Evolutionary conservation across 805 yeast genomes (phyloP).

Genomic region (Zygoascus flipseniorum): DNA sequence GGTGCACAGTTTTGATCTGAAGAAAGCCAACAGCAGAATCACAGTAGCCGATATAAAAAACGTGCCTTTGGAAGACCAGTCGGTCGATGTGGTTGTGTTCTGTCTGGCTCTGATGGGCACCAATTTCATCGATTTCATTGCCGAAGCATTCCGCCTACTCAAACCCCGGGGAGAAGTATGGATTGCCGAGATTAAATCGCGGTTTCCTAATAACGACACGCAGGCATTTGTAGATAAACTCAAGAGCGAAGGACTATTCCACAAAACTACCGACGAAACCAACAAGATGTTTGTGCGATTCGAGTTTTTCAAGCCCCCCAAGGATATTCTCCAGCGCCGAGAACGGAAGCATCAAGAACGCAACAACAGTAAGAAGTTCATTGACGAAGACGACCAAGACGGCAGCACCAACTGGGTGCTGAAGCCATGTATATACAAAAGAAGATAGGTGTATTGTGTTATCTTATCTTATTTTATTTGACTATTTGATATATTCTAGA

Average conservation of each 20-base stretch:
- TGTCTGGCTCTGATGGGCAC: conserved; percentile 97
- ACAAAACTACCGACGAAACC: conserved; percentile 73
- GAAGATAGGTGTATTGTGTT: conserved; percentile 40
- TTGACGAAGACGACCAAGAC: conserved; percentile 59
- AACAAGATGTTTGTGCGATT: conserved; percentile 94
- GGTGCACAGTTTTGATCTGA: conserved; percentile 86
- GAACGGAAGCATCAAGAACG: conserved; percentile 30
- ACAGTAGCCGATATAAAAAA: conserved; percentile 95
- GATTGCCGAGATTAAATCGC: conserved; percentile 95
- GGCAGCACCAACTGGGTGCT: conserved; percentile 69
- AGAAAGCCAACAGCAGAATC: conserved; percentile 77
- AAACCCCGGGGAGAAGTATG: conserved; percentile 91
- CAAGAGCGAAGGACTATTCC: conserved; percentile 76
- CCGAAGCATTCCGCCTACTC: conserved; percentile 80
- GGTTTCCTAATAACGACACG: conserved; percentile 58
- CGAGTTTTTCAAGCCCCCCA: conserved; percentile 84
- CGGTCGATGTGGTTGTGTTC: conserved; percentile 83
- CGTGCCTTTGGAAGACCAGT: conserved; percentile 73
- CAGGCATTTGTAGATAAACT: conserved; percentile 67
- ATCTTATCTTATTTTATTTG: background rate
- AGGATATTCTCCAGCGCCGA: conserved; percentile 52
- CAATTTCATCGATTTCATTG: conserved; percentile 82
- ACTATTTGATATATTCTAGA: too few relatives aligned
- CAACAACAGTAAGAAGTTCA: conserved; percentile 35
- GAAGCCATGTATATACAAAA: conserved; percentile 93